Percentiles rank a stretch among this genome's conserved stretches.
Evolutionary conservation across 2,329 filamentous ascomycete species (phyloP).

Genomic region (Claviceps pazoutovae): DNA sequence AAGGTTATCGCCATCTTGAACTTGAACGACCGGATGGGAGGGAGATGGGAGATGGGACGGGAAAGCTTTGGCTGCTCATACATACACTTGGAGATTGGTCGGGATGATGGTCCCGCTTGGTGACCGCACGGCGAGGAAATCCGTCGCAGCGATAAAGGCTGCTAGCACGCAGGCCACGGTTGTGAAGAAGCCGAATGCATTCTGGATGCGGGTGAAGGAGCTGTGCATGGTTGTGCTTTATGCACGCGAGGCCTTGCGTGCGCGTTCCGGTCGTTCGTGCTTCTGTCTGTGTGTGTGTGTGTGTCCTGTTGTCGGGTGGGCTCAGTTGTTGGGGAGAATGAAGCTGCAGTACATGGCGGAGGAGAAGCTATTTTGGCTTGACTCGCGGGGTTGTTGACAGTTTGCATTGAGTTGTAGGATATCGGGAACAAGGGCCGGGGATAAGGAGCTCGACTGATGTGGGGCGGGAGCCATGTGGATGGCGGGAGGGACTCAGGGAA

Average conservation of each 20-base stretch:
- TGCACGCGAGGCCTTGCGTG: background rate
- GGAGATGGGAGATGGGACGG: no score
- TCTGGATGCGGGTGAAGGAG: conserved; percentile 70
- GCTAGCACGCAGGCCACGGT: conserved; percentile 77
- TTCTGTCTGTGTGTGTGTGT: no score
- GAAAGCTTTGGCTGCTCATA: conserved; percentile 3
- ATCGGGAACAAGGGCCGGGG: no score
- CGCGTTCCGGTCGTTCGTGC: background rate
- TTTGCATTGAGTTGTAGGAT: background rate
- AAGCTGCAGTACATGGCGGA: no score
- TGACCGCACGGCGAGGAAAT: conserved; percentile 54
- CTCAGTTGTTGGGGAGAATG: no score
- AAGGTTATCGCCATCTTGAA: no score
- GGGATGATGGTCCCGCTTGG: conserved; percentile 49
- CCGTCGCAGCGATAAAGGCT: conserved; percentile 66
- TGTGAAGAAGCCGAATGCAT: conserved; percentile 96
- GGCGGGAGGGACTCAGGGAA: no score
- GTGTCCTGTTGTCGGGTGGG: no score
- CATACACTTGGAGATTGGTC: conserved; percentile 76
- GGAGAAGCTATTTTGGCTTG: no score
- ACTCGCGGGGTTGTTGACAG: background rate
- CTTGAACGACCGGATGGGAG: no score
- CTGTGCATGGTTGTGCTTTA: conserved; percentile 59
- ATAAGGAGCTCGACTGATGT: background rate
- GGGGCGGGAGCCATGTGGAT: background rate